Percentiles rank a stretch among this genome's conserved stretches.
Conservation (phyloP, 2,329 filamentous ascomycete genomes). For the Aspergillus oerlinghausenensis region DNA sequence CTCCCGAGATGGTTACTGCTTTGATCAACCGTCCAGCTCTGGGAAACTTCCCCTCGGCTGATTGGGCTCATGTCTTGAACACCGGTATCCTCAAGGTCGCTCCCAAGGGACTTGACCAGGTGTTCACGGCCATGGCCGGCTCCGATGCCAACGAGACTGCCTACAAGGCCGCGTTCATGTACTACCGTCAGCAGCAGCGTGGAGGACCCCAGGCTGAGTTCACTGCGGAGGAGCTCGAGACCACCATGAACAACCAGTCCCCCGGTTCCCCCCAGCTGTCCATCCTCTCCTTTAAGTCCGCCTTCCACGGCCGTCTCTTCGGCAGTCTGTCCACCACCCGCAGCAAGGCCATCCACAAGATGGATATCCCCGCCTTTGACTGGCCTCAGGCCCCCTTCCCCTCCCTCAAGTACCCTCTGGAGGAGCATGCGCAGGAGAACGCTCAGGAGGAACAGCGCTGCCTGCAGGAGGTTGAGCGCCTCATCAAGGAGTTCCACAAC, state of each 20-base stretch:
- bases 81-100: slow-evolving; percentile 77
- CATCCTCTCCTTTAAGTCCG: slow-evolving; percentile 83
- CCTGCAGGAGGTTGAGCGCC: slow-evolving; percentile 74
- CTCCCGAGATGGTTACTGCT: slow-evolving; percentile 72
- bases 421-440: slow-evolving; percentile 75
- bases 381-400: slow-evolving; percentile 92
- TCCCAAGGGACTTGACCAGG: slow-evolving; percentile 77
- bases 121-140: slow-evolving; percentile 84
- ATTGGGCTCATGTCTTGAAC: slow-evolving; percentile 77
- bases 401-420: slow-evolving; percentile 77
- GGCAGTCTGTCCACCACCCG: slow-evolving; percentile 83
- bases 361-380: slow-evolving; percentile 91
- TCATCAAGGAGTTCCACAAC: slow-evolving; percentile 73
- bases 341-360: slow-evolving; percentile 90
- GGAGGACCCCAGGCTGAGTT: slow-evolving; percentile 75
- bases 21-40: slow-evolving; percentile 86
- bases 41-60: slow-evolving; percentile 82
- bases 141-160: slow-evolving; percentile 93
- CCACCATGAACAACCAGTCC: slow-evolving; percentile 73
- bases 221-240: slow-evolving; percentile 67
- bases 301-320: slow-evolving; percentile 87
- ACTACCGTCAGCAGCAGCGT: slow-evolving; percentile 73
- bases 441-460: slow-evolving; percentile 74
- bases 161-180: slow-evolving; percentile 96
- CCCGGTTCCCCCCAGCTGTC: slow-evolving; percentile 76